A percentile compares a stretch with the other conserved stretches of the same genome.
These are phyloP conservation scores for Tritrichomonas foetus DNA, from an alignment of 208 protist genomes.

Conservation along the genomic window DNA sequence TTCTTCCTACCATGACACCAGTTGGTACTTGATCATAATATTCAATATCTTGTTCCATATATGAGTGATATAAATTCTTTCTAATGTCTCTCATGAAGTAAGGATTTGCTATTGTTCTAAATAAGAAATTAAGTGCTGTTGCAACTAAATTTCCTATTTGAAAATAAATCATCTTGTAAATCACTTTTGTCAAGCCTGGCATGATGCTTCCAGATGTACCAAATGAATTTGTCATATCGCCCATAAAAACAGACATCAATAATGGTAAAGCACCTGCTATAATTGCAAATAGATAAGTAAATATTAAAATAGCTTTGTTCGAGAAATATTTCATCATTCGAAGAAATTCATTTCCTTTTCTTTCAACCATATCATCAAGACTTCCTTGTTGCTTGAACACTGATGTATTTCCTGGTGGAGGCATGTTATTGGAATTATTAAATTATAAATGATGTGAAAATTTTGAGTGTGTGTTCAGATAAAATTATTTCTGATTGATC, in stretches of 20 bases:
- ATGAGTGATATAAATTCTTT: neutral
- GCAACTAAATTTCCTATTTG: neutral
- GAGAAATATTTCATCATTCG: too few species aligned
- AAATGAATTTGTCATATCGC: neutral
- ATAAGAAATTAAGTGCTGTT: neutral
- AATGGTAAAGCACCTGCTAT: neutral
- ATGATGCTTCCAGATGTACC: neutral
- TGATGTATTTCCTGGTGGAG: too few species aligned
- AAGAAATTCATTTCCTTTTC: too few species aligned
- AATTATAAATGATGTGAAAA: too few species aligned
- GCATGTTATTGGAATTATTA: too few species aligned
- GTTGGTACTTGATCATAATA: neutral
- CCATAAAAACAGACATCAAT: neutral
- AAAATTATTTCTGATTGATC: too few species aligned
- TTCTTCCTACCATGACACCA: neutral
- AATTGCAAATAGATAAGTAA: neutral
- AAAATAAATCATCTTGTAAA: neutral
- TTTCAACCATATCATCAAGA: too few species aligned
- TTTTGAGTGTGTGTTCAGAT: too few species aligned
- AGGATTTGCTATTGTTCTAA: neutral
- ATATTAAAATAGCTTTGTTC: neutral
- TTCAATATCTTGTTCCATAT: neutral
- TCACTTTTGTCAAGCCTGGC: neutral
- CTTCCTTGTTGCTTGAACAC: too few species aligned
- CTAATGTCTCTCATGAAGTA: neutral